phyloP scores from a whole-genome alignment of 805 yeast species.

The Starmerella bombicola region DNA sequence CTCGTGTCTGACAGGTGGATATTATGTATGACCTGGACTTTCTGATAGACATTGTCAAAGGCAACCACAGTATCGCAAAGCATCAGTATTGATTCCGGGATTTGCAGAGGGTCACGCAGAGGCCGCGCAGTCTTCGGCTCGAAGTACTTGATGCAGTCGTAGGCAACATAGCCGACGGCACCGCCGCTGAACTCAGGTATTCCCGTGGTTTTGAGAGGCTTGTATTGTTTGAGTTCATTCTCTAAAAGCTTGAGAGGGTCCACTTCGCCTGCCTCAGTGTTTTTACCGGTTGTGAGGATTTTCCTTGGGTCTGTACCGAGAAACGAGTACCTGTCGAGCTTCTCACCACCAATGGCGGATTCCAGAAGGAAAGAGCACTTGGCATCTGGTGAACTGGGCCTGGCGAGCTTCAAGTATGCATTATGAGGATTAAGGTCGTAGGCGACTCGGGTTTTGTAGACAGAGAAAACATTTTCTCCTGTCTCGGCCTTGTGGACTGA shows the following conservation, averaged over 20 bases:
- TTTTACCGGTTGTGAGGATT: conserved; percentile 70
- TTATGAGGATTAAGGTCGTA: conserved; percentile 78
- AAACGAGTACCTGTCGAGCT: conserved; percentile 79
- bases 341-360: conserved; percentile 79
- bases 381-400: conserved; percentile 40
- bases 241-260: conserved; percentile 76
- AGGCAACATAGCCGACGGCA: conserved; percentile 89
- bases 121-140: conserved; percentile 78
- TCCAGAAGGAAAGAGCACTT: conserved; percentile 72
- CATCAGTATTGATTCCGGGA: conserved; percentile 92
- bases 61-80: conserved; percentile 81
- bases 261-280: conserved; percentile 41
- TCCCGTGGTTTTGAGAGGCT: conserved; percentile 69
- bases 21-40: conserved; percentile 82
- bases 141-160: conserved; percentile 92
- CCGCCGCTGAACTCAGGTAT: conserved; percentile 80
- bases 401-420: conserved; percentile 75
- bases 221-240: conserved; percentile 49
- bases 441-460: conserved; percentile 59
- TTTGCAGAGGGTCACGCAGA: conserved; percentile 62
- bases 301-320: conserved; percentile 79
- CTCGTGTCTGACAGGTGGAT: conserved; percentile 31
- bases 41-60: conserved; percentile 85
- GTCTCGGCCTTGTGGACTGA: conserved; percentile 24
- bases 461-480: conserved; percentile 63